A percentile compares a stretch with the other conserved stretches of the same genome.
Conservation (phyloP, 345 rosid genomes). For the Citrus reticulata region DNA sequence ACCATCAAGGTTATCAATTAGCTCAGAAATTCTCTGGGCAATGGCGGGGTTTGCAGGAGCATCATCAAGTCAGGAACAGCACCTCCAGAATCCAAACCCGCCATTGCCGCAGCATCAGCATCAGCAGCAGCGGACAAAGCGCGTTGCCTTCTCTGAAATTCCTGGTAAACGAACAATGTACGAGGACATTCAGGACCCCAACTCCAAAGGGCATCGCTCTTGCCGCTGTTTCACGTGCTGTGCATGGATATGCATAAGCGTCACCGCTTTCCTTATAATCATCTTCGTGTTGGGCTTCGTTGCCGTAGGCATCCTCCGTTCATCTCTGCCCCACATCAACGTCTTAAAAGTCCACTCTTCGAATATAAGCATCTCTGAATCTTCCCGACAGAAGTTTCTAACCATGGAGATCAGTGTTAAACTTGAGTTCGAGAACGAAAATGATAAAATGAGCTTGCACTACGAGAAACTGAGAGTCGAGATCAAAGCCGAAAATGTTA, state of each 20-base stretch:
- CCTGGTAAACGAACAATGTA: background rate
- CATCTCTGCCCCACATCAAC: conserved; percentile 21
- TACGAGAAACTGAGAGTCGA: conserved; percentile 20
- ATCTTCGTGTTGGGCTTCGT: conserved; percentile 17
- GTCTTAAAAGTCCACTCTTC: conserved; percentile 20
- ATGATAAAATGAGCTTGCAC: conserved; percentile 16
- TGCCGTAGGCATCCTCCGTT: conserved; percentile 12
- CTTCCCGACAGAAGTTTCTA: conserved; percentile 19
- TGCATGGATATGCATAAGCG: conserved; percentile 14
- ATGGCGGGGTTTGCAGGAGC: background rate
- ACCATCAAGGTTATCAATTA: background rate
- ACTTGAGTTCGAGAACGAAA: conserved; percentile 24
- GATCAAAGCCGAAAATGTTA: conserved; percentile 20
- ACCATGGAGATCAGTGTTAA: conserved; percentile 12
- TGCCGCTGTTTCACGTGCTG: conserved; percentile 17
- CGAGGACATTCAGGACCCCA: background rate
- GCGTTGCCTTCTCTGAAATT: background rate
- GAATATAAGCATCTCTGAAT: background rate
- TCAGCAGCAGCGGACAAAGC: background rate
- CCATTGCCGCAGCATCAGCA: no score
- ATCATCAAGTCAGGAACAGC: background rate
- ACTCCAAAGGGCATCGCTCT: background rate
- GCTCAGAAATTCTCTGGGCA: background rate
- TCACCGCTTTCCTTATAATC: conserved; percentile 13
- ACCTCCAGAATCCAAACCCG: background rate